A percentile compares a stretch with the other conserved stretches of the same genome.
Evolutionary conservation across 2,329 filamentous ascomycete species (phyloP).

Genomic region (Fusarium papillatum): DNA sequence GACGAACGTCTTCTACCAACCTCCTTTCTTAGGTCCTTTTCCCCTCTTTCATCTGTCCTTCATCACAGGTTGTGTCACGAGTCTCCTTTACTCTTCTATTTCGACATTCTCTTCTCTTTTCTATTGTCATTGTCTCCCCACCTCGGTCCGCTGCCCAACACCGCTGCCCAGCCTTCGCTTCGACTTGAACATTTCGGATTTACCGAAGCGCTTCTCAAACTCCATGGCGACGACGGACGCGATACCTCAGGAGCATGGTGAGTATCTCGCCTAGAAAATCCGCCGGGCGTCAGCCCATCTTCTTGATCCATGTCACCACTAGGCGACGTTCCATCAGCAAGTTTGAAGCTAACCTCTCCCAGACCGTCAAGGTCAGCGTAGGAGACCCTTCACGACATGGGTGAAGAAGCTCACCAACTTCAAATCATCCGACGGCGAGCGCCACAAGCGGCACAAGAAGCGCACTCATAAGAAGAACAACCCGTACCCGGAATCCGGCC

Average conservation of each 20-base stretch:
- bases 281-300: neutral
- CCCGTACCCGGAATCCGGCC: constrained; percentile 90
- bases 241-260: constrained; percentile 43
- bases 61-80: constrained; percentile 18
- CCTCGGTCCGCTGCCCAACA: constrained; percentile 35
- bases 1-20: constrained; percentile 34
- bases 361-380: constrained; percentile 78
- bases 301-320: constrained; percentile 17
- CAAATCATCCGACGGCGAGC: constrained; percentile 76
- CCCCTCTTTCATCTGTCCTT: constrained; percentile 26
- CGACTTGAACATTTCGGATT: constrained; percentile 21
- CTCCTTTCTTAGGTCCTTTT: constrained; percentile 33
- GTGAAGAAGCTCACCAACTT: constrained; percentile 94
- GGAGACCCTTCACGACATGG: constrained; percentile 91
- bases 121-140: constrained; percentile 33
- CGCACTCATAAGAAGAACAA: constrained; percentile 82
- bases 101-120: constrained; percentile 13
- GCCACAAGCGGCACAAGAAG: constrained; percentile 64
- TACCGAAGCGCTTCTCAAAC: constrained; percentile 12
- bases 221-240: constrained; percentile 46
- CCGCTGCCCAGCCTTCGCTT: constrained; percentile 27
- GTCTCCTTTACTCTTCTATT: constrained; percentile 9
- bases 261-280: neutral
- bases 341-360: constrained; percentile 51
- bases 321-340: constrained; percentile 7